phyloP scores from a whole-genome alignment of 2,329 filamentous ascomycete genomes.

The Beauveria varroae region DNA sequence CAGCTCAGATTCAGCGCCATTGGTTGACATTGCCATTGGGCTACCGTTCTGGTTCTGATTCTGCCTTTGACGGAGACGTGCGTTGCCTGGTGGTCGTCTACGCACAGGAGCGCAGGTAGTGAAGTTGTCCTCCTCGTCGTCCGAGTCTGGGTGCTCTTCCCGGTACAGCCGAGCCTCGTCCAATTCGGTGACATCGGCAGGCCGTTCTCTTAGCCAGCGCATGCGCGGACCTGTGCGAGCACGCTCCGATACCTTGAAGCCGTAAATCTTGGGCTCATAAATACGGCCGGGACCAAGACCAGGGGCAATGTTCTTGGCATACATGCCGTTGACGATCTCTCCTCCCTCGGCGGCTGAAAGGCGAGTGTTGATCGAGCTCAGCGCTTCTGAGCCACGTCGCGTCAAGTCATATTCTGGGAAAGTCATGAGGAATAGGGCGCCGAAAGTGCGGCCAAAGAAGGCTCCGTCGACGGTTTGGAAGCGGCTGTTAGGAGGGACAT shows the following conservation, averaged over 20 bases:
- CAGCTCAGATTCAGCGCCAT: constrained; percentile 51
- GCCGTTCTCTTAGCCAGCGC: constrained; percentile 90
- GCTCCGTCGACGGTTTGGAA: constrained; percentile 97
- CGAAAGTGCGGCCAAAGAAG: constrained; percentile 97
- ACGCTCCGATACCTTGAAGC: constrained; percentile 87
- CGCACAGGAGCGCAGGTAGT: constrained; percentile 34
- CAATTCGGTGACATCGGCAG: constrained; percentile 69
- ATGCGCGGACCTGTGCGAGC: constrained; percentile 87
- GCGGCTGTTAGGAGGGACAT: constrained; percentile 91
- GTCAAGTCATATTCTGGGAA: constrained; percentile 93
- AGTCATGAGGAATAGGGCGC: constrained; percentile 94
- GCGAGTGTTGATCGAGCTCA: constrained; percentile 31
- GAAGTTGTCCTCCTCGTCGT: constrained; percentile 49
- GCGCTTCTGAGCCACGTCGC: constrained; percentile 57
- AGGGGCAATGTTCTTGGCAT: constrained; percentile 78
- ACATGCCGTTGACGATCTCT: constrained; percentile 72
- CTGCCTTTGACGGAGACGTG: constrained; percentile 35
- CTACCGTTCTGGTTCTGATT: constrained; percentile 48
- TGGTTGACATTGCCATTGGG: constrained; percentile 48
- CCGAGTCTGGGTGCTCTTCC: constrained; percentile 46
- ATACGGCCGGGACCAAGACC: constrained; percentile 75
- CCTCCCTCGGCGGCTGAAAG: constrained; percentile 32
- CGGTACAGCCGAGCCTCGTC: constrained; percentile 64
- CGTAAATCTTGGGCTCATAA: constrained; percentile 94
- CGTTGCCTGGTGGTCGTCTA: constrained; percentile 35